These are phyloP conservation scores for Scedosporium apiospermum DNA, from an alignment of 2,329 filamentous ascomycete genomes.

Conservation along the genomic window DNA sequence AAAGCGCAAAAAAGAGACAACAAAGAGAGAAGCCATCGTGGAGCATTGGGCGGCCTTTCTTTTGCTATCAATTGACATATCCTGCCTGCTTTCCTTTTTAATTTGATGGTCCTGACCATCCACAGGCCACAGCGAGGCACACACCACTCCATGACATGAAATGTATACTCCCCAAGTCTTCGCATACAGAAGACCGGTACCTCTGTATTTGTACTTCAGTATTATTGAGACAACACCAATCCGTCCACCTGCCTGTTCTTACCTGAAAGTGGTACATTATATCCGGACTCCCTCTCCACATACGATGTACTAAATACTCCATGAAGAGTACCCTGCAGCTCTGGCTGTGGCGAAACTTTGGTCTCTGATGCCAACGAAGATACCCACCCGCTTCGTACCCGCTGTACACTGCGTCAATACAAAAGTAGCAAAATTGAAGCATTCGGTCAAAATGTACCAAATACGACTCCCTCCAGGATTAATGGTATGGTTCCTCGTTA, in stretches of 20 bases:
- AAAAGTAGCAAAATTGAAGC: not conserved
- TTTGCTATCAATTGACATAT: not conserved
- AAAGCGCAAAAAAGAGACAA: not conserved
- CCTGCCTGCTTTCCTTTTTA: not conserved
- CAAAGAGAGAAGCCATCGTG: not conserved
- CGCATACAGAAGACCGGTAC: not conserved
- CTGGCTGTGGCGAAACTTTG: not conserved
- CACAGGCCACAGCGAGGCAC: not conserved
- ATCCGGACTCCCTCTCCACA: not conserved
- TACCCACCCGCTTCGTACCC: not conserved
- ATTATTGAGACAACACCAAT: not conserved
- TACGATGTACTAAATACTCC: not conserved
- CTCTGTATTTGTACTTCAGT: too few species aligned
- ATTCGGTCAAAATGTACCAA: too few species aligned
- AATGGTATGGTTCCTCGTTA: conserved; percentile 12
- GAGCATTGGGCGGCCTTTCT: not conserved
- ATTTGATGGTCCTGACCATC: not conserved
- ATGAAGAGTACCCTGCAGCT: not conserved
- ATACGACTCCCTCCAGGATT: not conserved
- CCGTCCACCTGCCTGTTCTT: not conserved
- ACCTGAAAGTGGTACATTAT: conserved; percentile 2
- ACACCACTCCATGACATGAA: not conserved
- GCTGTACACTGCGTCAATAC: not conserved
- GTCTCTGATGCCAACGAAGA: not conserved
- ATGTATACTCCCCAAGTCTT: too few species aligned